Conservation (phyloP, 768 basidiomycete species). For the Tricholoma sp. region DNA sequence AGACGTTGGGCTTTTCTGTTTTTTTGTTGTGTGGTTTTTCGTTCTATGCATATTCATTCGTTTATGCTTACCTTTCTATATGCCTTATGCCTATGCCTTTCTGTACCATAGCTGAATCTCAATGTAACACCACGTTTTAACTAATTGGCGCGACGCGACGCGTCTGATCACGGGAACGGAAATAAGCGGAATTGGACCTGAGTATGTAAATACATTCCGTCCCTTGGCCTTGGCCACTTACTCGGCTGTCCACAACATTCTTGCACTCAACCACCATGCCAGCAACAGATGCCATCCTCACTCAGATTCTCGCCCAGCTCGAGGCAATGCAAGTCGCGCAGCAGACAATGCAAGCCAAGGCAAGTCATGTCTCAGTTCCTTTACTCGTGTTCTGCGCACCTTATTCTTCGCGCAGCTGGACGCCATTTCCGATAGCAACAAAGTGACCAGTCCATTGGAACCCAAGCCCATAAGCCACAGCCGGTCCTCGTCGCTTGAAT, state of each 20-base stretch:
- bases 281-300: conserved; percentile 53
- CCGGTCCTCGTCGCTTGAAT: conserved; percentile 16
- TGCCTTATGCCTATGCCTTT: neutral
- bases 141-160: neutral
- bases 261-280: conserved; percentile 25
- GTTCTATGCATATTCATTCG: neutral
- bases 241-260: neutral
- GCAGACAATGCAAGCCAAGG: conserved; percentile 77
- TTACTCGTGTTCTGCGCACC: conserved; percentile 1
- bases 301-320: conserved; percentile 70
- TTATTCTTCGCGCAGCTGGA: conserved; percentile 41
- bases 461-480: conserved; percentile 21
- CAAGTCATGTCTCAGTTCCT: conserved; percentile 19
- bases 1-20: neutral
- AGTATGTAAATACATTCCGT: neutral
- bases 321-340: conserved; percentile 69
- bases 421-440: conserved; percentile 26
- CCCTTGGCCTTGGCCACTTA: neutral
- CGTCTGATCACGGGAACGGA: conserved; percentile 1
- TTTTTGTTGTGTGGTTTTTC: neutral
- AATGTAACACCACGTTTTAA: no score
- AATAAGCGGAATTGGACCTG: neutral
- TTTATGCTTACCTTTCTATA: neutral
- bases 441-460: conserved; percentile 21
- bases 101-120: neutral